Conservation (phyloP, 2,329 filamentous ascomycete species). For the Trichoderma sp. region DNA sequence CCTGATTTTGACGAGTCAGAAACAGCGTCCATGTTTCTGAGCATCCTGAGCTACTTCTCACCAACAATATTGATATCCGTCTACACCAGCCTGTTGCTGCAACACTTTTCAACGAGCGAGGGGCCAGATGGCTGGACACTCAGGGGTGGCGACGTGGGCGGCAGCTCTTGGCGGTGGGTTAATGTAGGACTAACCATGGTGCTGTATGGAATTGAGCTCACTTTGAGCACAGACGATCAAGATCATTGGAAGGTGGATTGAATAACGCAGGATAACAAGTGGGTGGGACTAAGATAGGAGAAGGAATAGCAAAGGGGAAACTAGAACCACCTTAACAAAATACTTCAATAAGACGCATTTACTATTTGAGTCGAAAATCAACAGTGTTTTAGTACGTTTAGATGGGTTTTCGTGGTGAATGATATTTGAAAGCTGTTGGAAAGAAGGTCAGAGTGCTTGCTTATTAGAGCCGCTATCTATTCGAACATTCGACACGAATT, state of each 20-base stretch:
- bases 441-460: too few species aligned
- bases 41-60: slow-evolving; percentile 88
- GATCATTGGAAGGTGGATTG: slow-evolving; percentile 97
- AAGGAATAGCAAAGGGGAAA: background rate
- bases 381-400: too few species aligned
- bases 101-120: slow-evolving; percentile 84
- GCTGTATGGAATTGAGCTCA: slow-evolving; percentile 87
- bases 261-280: slow-evolving; percentile 35
- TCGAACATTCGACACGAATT: too few species aligned
- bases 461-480: too few species aligned
- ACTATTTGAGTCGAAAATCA: too few species aligned
- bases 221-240: slow-evolving; percentile 79
- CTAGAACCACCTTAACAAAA: background rate
- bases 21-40: slow-evolving; percentile 75
- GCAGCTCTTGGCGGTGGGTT: slow-evolving; percentile 90
- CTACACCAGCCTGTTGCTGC: slow-evolving; percentile 92
- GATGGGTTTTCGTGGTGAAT: too few species aligned
- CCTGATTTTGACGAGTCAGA: slow-evolving; percentile 84
- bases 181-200: slow-evolving; percentile 88
- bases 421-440: too few species aligned
- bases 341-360: too few species aligned
- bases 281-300: background rate
- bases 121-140: slow-evolving; percentile 78
- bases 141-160: slow-evolving; percentile 75
- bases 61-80: slow-evolving; percentile 93